Evolutionary conservation across 257 asterid genomes (phyloP), one percentile per base, ranked within the genome.

Genomic region (Salvia miltiorrhiza): DNA sequence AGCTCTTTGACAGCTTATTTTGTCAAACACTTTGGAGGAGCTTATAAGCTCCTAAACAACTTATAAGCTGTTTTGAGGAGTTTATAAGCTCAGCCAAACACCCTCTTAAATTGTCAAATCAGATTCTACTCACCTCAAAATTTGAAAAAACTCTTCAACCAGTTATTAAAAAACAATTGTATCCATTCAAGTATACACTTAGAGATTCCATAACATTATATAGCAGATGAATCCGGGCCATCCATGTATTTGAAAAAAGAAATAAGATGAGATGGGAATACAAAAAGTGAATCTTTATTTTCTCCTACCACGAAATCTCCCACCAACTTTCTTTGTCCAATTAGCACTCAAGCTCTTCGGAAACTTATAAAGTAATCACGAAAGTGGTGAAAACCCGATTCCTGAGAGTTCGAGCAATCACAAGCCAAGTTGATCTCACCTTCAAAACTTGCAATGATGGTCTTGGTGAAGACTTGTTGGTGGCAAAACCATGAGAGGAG

Each of bases 261-360:
- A 58, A 47, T 45, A 19, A 16, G 20, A 24, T n/a, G 33, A 57
- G 26, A 55, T 26, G 48, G 28, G 56, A 4, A 37, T 35, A 14
- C 48, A 40, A 48, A 21, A 65, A 50, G 79, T 49, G 35, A 69
- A 67, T 28, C 69, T 70, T 16, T 24, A 37, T 20, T 50, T 56
- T 43, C 37, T 63, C 35, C 57, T 41, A 67, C 62, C 61, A 49
- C 39, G 32, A 59, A 49, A 47, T 53, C 52, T 54, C 55, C 53
- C 64, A 74, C 70, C 65, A 50, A 67, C 70, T 61, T 40, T 59
- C 57, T 60, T 50, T 17, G 44, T 74, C 59, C 14, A 39, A 52
- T 48, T 26, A 49, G n/a, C 65, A 50, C 65, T 67, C 74, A 43
- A 68, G 30, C 66, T 61, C 71, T 43, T 63, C 23, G 47, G 58